Base-by-base conservation (phyloP, 495 filamentous ascomycete genomes). In the Talaromyces nanjingensis region DNA sequence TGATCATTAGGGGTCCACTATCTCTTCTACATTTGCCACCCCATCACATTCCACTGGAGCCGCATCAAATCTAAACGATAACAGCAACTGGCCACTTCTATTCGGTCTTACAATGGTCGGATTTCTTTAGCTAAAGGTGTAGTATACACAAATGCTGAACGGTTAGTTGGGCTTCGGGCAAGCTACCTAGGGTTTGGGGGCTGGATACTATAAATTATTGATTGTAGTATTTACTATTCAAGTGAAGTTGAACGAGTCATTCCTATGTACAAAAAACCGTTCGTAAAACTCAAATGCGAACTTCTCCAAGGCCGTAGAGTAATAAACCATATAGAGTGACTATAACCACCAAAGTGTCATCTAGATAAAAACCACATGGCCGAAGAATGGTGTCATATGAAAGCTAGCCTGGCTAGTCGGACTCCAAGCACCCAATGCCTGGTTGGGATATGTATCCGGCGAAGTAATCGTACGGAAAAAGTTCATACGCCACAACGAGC, bases 381-480 rank as follows among this genome's bases (percentile, higher is more conserved):
- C 60, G 29, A 62, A 62, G 20, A 31, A 62, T 37, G 60, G 60
- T 0, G 42, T 52, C 60, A 62, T 62, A 37, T 62, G 60, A 33
- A 62, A 62, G 60, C 45, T 62, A n/a, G 60, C 60, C 45, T 54
- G 42, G 29, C 33, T 42, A 33, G 60, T 47, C 6, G 60, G 60
- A 6, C 60, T 62, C 60, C 60, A 62, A 9, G 60, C 60, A 22
- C 60, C 60, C 12, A 62, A 29, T 5, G 60, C 53, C 47, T 62
- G 60, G 14, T 62, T 54, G 16, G 60, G 60, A 53, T 62, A 62
- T 7, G 29, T 62, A 37, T 42, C 52, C 16, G 60, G 60, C 47
- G 60, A 62, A 22, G 60, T 62, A n/a, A 62, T 62, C 4, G 60
- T 62, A 34, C 60, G 60, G 45, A 62, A 62, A 25, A 62, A 62